phyloP scores from a whole-genome alignment of 352 stramenopile genomes.

The Pythium phragmitis region DNA sequence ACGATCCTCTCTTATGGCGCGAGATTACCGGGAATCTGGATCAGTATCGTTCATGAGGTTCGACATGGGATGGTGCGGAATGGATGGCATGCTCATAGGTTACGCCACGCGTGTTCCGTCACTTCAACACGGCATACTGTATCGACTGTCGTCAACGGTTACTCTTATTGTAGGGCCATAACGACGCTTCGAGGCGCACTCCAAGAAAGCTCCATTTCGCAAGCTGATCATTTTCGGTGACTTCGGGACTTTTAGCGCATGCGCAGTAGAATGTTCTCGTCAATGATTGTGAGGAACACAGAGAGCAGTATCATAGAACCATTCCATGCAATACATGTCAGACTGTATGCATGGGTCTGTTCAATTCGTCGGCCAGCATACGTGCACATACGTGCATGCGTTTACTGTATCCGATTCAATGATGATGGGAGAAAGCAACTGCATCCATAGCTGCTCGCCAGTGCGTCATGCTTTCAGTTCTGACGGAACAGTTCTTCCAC shows the following conservation, averaged over 20 bases:
- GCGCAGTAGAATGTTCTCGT: not conserved
- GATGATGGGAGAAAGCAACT: too few relatives aligned
- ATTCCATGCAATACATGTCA: not conserved
- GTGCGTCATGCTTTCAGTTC: too few relatives aligned
- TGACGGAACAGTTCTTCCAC: too few relatives aligned
- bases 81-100: not conserved
- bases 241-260: not conserved
- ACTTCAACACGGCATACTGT: conserved; percentile 11
- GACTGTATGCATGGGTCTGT: not conserved
- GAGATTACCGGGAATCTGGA: not conserved
- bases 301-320: not conserved
- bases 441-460: too few relatives aligned
- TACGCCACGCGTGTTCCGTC: conserved; percentile 16
- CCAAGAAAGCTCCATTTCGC: not conserved
- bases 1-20: not conserved
- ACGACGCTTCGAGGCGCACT: conserved; percentile 3
- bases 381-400: not conserved
- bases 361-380: not conserved
- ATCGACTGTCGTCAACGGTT: conserved; percentile 1
- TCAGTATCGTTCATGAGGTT: not conserved
- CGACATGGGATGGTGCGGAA: too few relatives aligned
- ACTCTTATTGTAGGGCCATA: not conserved
- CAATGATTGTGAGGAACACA: not conserved
- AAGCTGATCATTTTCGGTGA: not conserved
- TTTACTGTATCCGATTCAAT: not conserved